Evolutionary conservation across 2,329 filamentous ascomycete genomes (phyloP), one percentile per base, ranked within the genome.

Genomic region (Herpotrichia juniperi): DNA sequence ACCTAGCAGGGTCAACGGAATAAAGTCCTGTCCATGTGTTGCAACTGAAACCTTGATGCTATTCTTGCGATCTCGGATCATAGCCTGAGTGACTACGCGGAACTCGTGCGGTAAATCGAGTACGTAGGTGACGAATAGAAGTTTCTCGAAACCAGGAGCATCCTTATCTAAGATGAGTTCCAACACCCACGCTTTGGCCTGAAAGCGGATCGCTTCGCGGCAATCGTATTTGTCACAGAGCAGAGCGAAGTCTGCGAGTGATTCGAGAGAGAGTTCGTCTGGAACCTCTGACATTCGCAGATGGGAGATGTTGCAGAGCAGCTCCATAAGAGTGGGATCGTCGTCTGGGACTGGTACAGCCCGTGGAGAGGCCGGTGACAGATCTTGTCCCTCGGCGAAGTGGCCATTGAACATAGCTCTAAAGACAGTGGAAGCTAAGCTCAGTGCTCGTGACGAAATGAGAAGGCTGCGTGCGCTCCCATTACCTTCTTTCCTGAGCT

Each of bases 211-310:
- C 7, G 48, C 51, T 2, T 52, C 46, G 0, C 44, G 42, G 30
- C 65, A 68, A n/a, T 61, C 48, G 46, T 69, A 67, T 10, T 68
- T 68, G 44, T 71, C 58, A 37, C 56, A 63, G 5, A 62, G 24
- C 1, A 63, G 25, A 1, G 66, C 64, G 26, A 66, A 49, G n/a
- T 63, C 35, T 16, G 56, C 55, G 12, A 67, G 28, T 2, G 52
- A 14, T 9, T 24, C 19, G 14, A 58, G 34, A 1, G 35, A 34
- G 2, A 65, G 37, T 3, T 22, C 21, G 1, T 31, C 39, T 3
- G 61, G 56, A 10, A 64, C 37, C 4, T 52, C 28, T 1, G 37
- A 4, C n/a, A 35, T 40, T n/a, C 42, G 32, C 48, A 58, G 22
- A 19, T 57, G 50, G 8, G 47, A 7, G 24, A 51, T 51, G 14